Base-by-base conservation (phyloP, 2,329 filamentous ascomycete genomes). In the Endocalyx cinctus region DNA sequence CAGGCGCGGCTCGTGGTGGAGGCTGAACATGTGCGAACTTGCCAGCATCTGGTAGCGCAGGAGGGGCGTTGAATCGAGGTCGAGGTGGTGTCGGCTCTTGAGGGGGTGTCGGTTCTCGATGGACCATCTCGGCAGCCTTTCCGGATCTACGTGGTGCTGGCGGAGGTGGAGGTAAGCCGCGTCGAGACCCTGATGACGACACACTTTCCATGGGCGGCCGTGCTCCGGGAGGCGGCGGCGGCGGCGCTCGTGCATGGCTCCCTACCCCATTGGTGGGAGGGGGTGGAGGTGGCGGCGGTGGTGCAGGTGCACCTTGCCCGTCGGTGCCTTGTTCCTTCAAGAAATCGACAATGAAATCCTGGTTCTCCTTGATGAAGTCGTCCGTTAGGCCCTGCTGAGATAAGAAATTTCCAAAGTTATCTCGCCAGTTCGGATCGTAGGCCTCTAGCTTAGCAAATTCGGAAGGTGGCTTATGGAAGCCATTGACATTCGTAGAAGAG, bases 11-110 rank as follows among this genome's bases (percentile, higher is more conserved):
- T 52, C 46, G 62, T 55, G 41, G 64, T 59, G 52, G n/a, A n/a
- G n/a, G 67, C 48, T 58, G 73, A 55, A 35, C 61, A 62, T 81
- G 71, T 4, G 84, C 87, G 54, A 79, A 92, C 60, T 87, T 94
- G 23, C 92, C 92, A 37, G 92, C 92, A 58, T 95, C 89, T 35
- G 87, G 79, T 39, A 97, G 64, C 3, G 90, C 86, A 20, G 92
- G 92, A 28, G 92, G 92, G 7, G 87, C 90, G 45, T 80, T 75
- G 65, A 94, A 97, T 32, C 81, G 74, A 15, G 79, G 74, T 8
- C 72, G 72, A 13, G 81, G 77, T 10, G 87, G 85, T 11, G 82
- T 79, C 11, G 82, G 76, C 39, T 87, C 82, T 52, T 80, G 72
- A 18, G 82, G 74, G n/a, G 84, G 77, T 23, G 71, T 66, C n/a